Conservation (phyloP, 2,329 filamentous ascomycete species). For the Monilinia polystroma region DNA sequence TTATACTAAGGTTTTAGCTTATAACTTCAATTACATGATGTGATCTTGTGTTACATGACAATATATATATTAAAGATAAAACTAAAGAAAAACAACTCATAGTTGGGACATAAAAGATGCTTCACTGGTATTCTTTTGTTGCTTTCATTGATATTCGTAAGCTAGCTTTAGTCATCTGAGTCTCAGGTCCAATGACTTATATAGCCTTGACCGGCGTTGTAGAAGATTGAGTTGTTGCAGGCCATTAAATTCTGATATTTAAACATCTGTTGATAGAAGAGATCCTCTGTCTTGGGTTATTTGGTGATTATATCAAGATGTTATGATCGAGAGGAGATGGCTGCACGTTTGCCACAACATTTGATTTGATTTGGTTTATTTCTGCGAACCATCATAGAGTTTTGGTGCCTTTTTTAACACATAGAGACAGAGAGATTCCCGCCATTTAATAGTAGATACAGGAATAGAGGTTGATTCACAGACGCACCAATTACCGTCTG, state of each 20-base stretch:
- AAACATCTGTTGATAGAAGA: not conserved
- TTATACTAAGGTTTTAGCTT: no score
- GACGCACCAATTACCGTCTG: not conserved
- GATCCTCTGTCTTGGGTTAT: no score
- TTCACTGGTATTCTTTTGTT: not conserved
- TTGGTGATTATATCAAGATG: not conserved
- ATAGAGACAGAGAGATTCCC: not conserved
- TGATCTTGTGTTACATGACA: no score
- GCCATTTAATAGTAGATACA: not conserved
- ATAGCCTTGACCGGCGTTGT: not conserved
- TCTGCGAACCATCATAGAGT: not conserved
- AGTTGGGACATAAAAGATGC: not conserved
- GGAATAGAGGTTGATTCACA: not conserved
- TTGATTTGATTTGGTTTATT: not conserved
- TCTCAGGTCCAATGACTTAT: not conserved
- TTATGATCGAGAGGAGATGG: not conserved
- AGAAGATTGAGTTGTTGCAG: not conserved
- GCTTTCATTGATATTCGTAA: not conserved
- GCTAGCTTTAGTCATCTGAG: not conserved
- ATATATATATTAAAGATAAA: not conserved
- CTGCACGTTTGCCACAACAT: not conserved
- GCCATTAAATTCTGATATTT: not conserved
- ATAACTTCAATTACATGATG: no score
- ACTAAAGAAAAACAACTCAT: not conserved
- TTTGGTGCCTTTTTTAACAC: fast-evolving